These are phyloP conservation scores for Hypseocharis bilobata DNA, from an alignment of 441 rosid species.

Conservation along the genomic window DNA sequence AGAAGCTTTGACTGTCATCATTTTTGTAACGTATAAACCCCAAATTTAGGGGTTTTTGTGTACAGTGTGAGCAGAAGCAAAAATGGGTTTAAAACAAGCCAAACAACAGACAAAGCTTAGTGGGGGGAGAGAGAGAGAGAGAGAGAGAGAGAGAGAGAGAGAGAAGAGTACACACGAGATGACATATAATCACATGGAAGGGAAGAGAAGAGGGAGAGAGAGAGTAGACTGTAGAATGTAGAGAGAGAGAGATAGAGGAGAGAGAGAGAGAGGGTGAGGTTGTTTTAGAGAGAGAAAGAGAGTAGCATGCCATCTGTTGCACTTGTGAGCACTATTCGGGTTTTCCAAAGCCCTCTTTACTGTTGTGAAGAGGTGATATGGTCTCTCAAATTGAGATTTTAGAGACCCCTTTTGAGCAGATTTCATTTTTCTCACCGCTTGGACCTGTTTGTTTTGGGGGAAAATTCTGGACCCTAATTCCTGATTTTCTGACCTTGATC, in stretches of 20 bases:
- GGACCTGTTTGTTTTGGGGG: background rate
- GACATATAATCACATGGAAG: too few relatives aligned
- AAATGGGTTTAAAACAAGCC: background rate
- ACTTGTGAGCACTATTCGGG: conserved; percentile 29
- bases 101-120: conserved; percentile 5
- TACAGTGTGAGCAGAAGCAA: conserved; percentile 8
- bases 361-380: background rate
- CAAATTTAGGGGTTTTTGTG: background rate
- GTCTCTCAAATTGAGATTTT: background rate
- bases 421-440: background rate
- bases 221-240: background rate
- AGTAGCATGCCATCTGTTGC: conserved; percentile 28
- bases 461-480: conserved; percentile 18
- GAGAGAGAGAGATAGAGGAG: conserved; percentile 1
- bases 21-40: background rate
- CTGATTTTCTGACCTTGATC: conserved; percentile 2
- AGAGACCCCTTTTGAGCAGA: background rate
- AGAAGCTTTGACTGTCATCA: conserved; percentile 5
- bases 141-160: background rate
- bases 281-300: background rate
- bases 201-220: background rate
- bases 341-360: conserved; percentile 24
- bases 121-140: conserved; percentile 4
- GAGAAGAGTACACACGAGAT: too few relatives aligned
- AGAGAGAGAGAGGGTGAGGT: background rate